phyloP scores from a whole-genome alignment of 2,329 filamentous ascomycete genomes.

The Periconia macrospinosa region DNA sequence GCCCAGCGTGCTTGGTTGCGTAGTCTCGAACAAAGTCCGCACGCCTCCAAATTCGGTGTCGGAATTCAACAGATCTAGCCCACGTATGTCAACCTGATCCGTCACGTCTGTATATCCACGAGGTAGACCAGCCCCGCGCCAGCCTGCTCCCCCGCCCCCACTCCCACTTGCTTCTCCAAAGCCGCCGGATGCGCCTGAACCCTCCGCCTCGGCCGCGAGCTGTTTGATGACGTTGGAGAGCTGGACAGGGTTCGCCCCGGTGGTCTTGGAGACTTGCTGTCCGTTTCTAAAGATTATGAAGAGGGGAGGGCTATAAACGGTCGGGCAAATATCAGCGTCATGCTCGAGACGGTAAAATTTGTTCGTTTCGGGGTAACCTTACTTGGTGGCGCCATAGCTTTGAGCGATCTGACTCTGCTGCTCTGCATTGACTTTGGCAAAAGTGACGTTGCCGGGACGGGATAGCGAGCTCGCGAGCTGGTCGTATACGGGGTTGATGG shows the following conservation, averaged over 20 bases:
- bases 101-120: constrained; percentile 84
- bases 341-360: background rate
- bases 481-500: constrained; percentile 82
- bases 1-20: constrained; percentile 66
- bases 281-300: constrained; percentile 80
- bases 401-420: constrained; percentile 71
- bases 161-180: constrained; percentile 48
- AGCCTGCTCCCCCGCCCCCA: constrained; percentile 52
- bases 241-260: constrained; percentile 72
- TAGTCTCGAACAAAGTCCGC: constrained; percentile 70
- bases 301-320: constrained; percentile 69
- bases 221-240: constrained; percentile 73
- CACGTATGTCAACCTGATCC: constrained; percentile 73
- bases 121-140: constrained; percentile 75
- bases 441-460: constrained; percentile 72
- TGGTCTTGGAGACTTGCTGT: constrained; percentile 66
- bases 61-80: constrained; percentile 84
- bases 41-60: constrained; percentile 76
- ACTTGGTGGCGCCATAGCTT: constrained; percentile 72
- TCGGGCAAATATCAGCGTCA: constrained; percentile 11
- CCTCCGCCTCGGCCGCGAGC: constrained; percentile 69
- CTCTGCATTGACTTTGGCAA: constrained; percentile 86
- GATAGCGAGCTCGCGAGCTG: constrained; percentile 72
- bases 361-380: constrained; percentile 31
- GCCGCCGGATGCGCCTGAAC: constrained; percentile 47